Evolutionary conservation across 257 asterid genomes (phyloP), one percentile per base, ranked within the genome.

Genomic region (Knoxia roxburghii): DNA sequence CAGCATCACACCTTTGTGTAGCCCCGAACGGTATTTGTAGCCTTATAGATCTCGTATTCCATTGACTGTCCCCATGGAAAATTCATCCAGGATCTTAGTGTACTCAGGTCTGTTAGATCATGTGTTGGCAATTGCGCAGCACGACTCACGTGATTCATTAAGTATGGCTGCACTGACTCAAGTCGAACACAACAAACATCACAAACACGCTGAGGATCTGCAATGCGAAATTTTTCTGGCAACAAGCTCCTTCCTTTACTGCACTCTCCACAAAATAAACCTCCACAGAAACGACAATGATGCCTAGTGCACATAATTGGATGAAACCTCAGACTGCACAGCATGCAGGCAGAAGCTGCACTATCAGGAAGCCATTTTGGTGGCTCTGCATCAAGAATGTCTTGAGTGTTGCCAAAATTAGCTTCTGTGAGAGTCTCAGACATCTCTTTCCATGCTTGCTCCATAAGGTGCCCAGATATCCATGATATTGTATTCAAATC

Each of bases 311-410:
- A 94, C 95, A 94, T 75, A 79, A 94, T 88, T 30, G 99, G 99
- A 75, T 90, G 97, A 76, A 94, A 94, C 70, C 89, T 82, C 65
- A 83, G 89, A 61, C 83, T 79, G 76, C 99, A 94, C 65, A 94
- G 84, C 98, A 94, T 94, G 75, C 99, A 94, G 48, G 96, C 74
- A 69, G 95, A 79, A 71, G 96, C 87, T 41, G 92, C 67, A 78
- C 99, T 94, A 71, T 94, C 99, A 21, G 99, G 93, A 76, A 90
- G 76, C 99, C 99, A 94, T 81, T 89, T 90, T 39, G 99, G 98
- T 30, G 99, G 98, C 52, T 82, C 93, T 27, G 96, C 81, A 78
- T 90, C 93, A 58, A 94, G 93, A 77, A 88, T 81, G 77, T 87
- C 98, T 68, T 78, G 90, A 60, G 87, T 62, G 37, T 67, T 77